Base-by-base conservation (phyloP, 768 basidiomycete species). In the Serendipita sp. region DNA sequence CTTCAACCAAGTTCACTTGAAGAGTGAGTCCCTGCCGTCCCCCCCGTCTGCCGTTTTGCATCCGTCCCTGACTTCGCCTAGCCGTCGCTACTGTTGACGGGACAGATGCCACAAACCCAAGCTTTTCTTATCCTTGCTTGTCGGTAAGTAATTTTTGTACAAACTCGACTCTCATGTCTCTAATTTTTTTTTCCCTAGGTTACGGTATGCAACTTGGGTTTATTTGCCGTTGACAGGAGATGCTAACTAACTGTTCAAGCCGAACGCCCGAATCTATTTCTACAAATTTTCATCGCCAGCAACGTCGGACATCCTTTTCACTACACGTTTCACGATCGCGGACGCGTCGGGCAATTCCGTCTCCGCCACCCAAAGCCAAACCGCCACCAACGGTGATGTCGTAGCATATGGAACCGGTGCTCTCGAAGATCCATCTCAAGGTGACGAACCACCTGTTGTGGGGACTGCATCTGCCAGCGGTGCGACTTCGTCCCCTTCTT, bases 241-340 rank as follows among this genome's bases (percentile, higher is more conserved):
- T 51, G n/a, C 48, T 18, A 51, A 51, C 46, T 60, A 7, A 32
- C 69, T 86, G 84, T 86, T 90, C 45, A 75, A 75, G 18, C 80
- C 81, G 18, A 76, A 86, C 72, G 78, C 88, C 1, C 70, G 82
- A 44, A 83, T 90, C 68, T 91, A 89, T 76, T 91, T 90, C 77
- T 88, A 88, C 73, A 86, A 89, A 70, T 90, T 87, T 77, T 76
- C 80, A 15, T 73, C 81, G 0, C 74, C 79, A 0, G 69, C 67
- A 3, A 70, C 81, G 0, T 0, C 73, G 70, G 77, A 76, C 70
- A 72, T 75, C 41, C 68, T 70, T 28, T 92, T 89, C 89, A 87
- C 88, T 1, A 83, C 81, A 15, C 86, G 89, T 28, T 91, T 89
- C 78, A 76, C 85, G 41, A 88, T 92, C 70, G 82, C 85, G 2